phyloP scores from a whole-genome alignment of 163 green algal species.

The Scenedesmus sp. region DNA sequence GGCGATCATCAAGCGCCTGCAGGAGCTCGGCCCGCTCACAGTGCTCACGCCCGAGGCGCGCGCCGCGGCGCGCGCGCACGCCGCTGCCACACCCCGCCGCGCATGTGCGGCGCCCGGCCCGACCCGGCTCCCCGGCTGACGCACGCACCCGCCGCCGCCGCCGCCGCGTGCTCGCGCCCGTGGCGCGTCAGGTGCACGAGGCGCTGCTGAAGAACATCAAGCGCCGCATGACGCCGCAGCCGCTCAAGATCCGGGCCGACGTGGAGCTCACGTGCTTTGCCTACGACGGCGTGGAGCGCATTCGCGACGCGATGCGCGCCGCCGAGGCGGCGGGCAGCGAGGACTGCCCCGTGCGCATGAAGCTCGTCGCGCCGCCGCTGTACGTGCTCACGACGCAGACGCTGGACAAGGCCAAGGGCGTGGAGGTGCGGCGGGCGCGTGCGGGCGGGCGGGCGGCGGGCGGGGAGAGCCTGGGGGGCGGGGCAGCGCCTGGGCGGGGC shows the following conservation, averaged over 20 bases:
- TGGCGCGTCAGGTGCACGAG: conserved; percentile 80
- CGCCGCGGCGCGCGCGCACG: too few relatives aligned
- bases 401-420: conserved; percentile 89
- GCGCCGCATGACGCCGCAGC: conserved; percentile 97
- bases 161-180: too few relatives aligned
- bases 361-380: conserved; percentile 96
- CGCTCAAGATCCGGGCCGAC: conserved; percentile 98
- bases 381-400: conserved; percentile 98
- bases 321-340: conserved; percentile 78
- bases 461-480: background rate
- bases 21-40: conserved; percentile 66
- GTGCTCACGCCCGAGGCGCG: conserved; percentile 76
- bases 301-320: conserved; percentile 93
- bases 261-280: conserved; percentile 99
- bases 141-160: too few relatives aligned
- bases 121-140: background rate
- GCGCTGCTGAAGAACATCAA: conserved; percentile 95
- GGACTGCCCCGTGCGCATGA: conserved; percentile 94
- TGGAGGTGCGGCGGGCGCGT: conserved; percentile 66
- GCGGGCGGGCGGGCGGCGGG: too few relatives aligned
- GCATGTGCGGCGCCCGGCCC: too few relatives aligned
- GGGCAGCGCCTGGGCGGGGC: background rate
- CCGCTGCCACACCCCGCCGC: background rate
- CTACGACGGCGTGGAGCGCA: conserved; percentile 98
- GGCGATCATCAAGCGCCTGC: conserved; percentile 73